Conservation (phyloP, 2,329 filamentous ascomycete species). For the Phialophora expanda region DNA sequence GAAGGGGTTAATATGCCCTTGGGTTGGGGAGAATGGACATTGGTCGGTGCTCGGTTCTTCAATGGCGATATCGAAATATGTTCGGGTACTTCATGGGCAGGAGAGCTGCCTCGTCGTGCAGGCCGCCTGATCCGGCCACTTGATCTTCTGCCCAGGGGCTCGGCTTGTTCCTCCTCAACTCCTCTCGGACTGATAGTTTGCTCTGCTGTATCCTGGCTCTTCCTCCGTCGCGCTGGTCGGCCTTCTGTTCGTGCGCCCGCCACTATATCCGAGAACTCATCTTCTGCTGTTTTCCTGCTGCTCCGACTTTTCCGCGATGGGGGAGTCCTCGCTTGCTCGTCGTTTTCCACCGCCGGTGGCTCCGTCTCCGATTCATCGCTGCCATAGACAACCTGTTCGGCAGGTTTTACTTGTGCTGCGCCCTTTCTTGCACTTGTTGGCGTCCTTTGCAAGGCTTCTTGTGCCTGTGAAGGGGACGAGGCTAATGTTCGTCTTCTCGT, state of each 20-base stretch:
- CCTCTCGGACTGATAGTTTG: not conserved
- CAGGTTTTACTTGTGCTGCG: not conserved
- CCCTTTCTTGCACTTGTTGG: not conserved
- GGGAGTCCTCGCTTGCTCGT: not conserved
- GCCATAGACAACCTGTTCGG: not conserved
- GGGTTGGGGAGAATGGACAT: slow-evolving; percentile 29
- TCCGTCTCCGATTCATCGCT: not conserved
- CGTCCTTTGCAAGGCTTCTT: not conserved
- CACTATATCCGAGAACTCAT: not conserved
- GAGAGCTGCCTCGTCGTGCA: slow-evolving; percentile 6
- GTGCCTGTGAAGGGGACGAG: slow-evolving; percentile 5
- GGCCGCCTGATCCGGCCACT: slow-evolving; percentile 22
- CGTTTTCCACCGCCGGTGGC: not conserved
- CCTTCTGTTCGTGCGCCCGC: not conserved
- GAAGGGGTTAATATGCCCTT: slow-evolving; percentile 40
- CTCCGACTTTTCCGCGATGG: not conserved
- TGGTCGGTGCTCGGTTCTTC: not conserved
- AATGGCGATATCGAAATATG: not conserved
- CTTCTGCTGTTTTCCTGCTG: not conserved
- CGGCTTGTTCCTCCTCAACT: not conserved
- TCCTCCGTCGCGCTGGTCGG: not conserved
- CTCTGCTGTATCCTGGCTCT: slow-evolving; percentile 4
- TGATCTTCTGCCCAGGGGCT: slow-evolving; percentile 9
- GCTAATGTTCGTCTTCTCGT: slow-evolving; percentile 29
- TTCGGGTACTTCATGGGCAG: not conserved